These are phyloP conservation scores for Pseudofabraea citricarpa DNA, from an alignment of 2,329 filamentous ascomycete genomes.

Conservation along the genomic window DNA sequence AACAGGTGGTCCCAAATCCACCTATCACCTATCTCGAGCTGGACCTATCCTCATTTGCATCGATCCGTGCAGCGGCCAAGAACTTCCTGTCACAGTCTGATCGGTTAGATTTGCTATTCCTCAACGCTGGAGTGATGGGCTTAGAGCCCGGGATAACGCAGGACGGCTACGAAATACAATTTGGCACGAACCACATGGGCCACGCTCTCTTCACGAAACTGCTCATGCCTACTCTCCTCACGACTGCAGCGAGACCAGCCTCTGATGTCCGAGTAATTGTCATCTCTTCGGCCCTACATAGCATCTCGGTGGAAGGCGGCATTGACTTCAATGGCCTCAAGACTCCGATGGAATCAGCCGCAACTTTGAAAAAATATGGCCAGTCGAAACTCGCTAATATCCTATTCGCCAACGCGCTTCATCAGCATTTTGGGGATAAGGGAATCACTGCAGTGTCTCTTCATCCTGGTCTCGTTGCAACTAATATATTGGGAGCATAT, in stretches of 20 bases:
- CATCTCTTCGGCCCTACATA: conserved; percentile 15
- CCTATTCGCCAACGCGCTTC: conserved; percentile 35
- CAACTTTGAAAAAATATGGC: conserved; percentile 31
- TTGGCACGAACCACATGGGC: conserved; percentile 43
- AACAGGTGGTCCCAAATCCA: conserved; percentile 13
- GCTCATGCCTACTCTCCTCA: conserved; percentile 7
- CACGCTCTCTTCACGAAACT: conserved; percentile 35
- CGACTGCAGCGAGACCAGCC: conserved; percentile 7
- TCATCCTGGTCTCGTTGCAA: conserved; percentile 33
- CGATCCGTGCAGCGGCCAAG: conserved; percentile 33
- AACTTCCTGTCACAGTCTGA: conserved; percentile 23
- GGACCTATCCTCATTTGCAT: conserved; percentile 38
- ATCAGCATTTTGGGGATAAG: conserved; percentile 31
- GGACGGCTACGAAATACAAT: conserved; percentile 42
- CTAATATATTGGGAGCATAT: conserved; percentile 10
- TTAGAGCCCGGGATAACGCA: conserved; percentile 24
- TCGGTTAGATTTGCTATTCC: conserved; percentile 34
- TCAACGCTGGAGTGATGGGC: conserved; percentile 39
- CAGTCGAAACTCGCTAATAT: conserved; percentile 43
- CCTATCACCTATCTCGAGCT: conserved; percentile 31
- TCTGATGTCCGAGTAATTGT: conserved; percentile 7
- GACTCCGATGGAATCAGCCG: neutral
- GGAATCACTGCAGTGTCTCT: conserved; percentile 31
- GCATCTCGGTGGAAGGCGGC: neutral
- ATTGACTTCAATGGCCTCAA: conserved; percentile 27